A percentile compares a stretch with the other conserved stretches of the same genome.
Evolutionary conservation across 495 filamentous ascomycete species (phyloP).

Genomic region (Hypoxylon fragiforme): DNA sequence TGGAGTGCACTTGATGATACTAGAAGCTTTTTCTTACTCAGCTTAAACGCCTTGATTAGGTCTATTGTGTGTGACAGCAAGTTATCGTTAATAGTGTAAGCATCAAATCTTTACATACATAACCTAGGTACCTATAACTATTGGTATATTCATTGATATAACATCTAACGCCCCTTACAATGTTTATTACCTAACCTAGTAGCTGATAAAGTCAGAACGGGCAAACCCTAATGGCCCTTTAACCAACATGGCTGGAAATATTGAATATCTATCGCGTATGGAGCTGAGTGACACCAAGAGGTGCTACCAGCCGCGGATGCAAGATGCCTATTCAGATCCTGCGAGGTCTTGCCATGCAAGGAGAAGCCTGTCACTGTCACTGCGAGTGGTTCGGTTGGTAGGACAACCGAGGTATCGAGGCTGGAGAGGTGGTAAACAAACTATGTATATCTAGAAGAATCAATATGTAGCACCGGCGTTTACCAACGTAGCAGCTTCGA

Average conservation of each 20-base stretch:
- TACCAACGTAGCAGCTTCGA: neutral
- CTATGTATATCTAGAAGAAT: neutral
- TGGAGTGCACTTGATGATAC: too few species aligned
- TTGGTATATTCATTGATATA: neutral
- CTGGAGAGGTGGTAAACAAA: neutral
- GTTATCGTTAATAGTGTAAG: neutral
- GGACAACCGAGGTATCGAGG: neutral
- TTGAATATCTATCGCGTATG: neutral
- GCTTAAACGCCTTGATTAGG: too few species aligned
- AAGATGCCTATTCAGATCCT: constrained; percentile 31
- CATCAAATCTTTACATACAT: neutral
- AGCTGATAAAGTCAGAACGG: neutral
- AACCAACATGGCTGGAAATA: too few species aligned
- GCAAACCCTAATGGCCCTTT: too few species aligned
- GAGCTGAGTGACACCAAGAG: neutral
- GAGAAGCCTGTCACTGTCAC: too few species aligned
- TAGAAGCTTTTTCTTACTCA: too few species aligned
- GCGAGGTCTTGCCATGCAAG: constrained; percentile 2
- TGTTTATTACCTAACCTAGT: neutral
- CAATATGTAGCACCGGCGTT: too few species aligned
- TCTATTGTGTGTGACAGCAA: neutral
- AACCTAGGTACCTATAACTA: neutral
- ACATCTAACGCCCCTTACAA: neutral
- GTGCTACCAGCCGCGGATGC: constrained; percentile 13
- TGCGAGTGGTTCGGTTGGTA: neutral